Evolutionary conservation across 2,329 filamentous ascomycete species (phyloP).

Genomic region (Nigrospora sphaerica): DNA sequence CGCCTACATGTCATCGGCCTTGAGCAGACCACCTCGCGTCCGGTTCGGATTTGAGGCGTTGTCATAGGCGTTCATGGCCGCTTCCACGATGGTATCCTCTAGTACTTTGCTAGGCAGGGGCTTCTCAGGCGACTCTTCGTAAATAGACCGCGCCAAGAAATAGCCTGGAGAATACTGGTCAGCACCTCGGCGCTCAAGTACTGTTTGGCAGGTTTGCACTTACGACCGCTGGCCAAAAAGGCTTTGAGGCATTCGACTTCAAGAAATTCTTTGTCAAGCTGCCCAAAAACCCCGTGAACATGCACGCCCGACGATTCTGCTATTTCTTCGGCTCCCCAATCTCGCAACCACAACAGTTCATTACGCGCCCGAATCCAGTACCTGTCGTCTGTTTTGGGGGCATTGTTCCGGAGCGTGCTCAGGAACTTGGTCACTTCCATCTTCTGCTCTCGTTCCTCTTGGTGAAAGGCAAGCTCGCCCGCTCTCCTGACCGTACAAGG

Average conservation of each 20-base stretch:
- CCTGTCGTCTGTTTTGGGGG: slow-evolving; percentile 52
- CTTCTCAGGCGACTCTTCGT: slow-evolving; percentile 41
- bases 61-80: slow-evolving; percentile 67
- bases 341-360: slow-evolving; percentile 65
- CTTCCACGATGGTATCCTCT: slow-evolving; percentile 52
- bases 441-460: slow-evolving; percentile 58
- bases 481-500: slow-evolving; percentile 44
- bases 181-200: slow-evolving; percentile 5
- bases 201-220: slow-evolving; percentile 20
- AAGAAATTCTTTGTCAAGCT: slow-evolving; percentile 51
- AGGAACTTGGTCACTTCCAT: slow-evolving; percentile 52
- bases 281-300: slow-evolving; percentile 49
- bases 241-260: slow-evolving; percentile 67
- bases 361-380: slow-evolving; percentile 56
- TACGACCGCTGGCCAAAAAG: slow-evolving; percentile 55
- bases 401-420: slow-evolving; percentile 39
- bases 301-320: slow-evolving; percentile 14
- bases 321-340: slow-evolving; percentile 55
- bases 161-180: slow-evolving; percentile 39
- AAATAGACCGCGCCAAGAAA: slow-evolving; percentile 54
- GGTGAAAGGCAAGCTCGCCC: slow-evolving; percentile 57
- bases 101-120: slow-evolving; percentile 44
- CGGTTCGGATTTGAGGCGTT: slow-evolving; percentile 77
- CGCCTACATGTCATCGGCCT: slow-evolving; percentile 65
- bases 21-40: slow-evolving; percentile 69